phyloP scores from a whole-genome alignment of 148 eudicot species.

The Cornus kousa region DNA sequence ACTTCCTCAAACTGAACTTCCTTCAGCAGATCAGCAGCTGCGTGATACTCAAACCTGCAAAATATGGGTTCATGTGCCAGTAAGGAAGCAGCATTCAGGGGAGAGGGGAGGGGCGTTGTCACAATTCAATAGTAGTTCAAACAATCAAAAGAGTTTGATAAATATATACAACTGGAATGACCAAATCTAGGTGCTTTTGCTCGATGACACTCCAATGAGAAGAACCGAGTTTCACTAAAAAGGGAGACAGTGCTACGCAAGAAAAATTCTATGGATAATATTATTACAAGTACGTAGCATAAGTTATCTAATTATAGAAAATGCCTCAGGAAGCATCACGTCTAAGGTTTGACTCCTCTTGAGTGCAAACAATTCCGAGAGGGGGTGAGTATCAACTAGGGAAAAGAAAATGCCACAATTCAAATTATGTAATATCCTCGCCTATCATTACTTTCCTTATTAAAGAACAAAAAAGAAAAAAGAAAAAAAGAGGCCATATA shows the following conservation, averaged over 20 bases:
- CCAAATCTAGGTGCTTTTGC: neutral
- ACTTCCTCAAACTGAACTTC: conserved; percentile 85
- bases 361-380: too few species aligned
- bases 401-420: neutral
- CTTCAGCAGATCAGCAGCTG: conserved; percentile 82
- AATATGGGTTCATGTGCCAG: neutral
- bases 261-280: too few species aligned
- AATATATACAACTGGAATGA: neutral
- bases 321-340: too few species aligned
- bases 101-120: neutral
- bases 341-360: too few species aligned
- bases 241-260: neutral
- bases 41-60: conserved; percentile 78
- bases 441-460: too few species aligned
- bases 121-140: neutral
- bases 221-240: neutral
- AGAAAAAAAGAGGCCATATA: too few species aligned
- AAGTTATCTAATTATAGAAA: neutral
- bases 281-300: too few species aligned
- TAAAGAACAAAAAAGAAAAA: too few species aligned
- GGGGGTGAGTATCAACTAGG: too few species aligned
- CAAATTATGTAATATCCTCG: too few species aligned
- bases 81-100: neutral
- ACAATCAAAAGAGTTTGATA: neutral
- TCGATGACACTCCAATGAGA: neutral